Conservation (phyloP, 1,284 basidiomycete genomes). For the Tilletia indica region DNA sequence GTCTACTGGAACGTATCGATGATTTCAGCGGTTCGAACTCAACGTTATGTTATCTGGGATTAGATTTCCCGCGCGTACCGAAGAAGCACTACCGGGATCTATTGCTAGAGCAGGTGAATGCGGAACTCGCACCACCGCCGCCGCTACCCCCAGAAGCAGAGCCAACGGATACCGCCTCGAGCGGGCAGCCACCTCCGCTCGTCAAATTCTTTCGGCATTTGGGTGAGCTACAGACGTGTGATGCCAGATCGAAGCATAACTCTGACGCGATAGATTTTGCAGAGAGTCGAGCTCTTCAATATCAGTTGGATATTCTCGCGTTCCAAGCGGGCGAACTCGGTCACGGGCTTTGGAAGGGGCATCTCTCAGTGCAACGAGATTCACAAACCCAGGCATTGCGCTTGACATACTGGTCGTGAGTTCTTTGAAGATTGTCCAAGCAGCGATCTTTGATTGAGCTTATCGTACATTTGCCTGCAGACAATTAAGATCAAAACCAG, state of each 20-base stretch:
- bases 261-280: slow-evolving; percentile 9
- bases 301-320: slow-evolving; percentile 50
- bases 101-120: slow-evolving; percentile 37
- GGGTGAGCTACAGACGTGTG: not conserved
- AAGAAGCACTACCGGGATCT: slow-evolving; percentile 35
- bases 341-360: not conserved
- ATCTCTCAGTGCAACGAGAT: slow-evolving; percentile 3
- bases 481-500: not conserved
- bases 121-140: slow-evolving; percentile 32
- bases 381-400: slow-evolving; percentile 2
- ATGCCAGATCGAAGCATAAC: not conserved
- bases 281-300: slow-evolving; percentile 38
- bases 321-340: slow-evolving; percentile 42
- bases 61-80: slow-evolving; percentile 17
- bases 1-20: not conserved
- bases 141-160: slow-evolving; percentile 8
- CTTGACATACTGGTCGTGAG: slow-evolving; percentile 9
- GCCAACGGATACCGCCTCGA: not conserved
- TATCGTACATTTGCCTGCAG: not conserved
- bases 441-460: too few species aligned
- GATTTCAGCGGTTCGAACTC: too few species aligned
- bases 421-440: not conserved
- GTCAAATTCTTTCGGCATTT: slow-evolving; percentile 10
- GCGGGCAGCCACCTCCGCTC: not conserved
- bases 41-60: not conserved